phyloP scores from a whole-genome alignment of 1,284 basidiomycete genomes.

The Apiotrichum gracile region DNA sequence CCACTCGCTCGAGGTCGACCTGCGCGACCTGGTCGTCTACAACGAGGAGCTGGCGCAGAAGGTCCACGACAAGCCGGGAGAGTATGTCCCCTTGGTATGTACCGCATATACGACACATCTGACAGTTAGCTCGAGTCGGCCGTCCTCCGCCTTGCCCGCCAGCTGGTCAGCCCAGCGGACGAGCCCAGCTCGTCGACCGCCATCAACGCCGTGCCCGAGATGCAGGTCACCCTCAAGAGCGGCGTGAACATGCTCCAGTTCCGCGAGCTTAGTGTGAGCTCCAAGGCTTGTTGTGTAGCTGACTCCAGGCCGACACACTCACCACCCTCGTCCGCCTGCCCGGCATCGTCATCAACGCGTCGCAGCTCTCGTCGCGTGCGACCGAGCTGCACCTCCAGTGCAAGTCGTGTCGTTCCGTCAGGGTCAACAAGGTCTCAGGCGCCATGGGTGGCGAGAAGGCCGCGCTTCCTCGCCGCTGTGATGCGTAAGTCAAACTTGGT shows the following conservation, averaged over 20 bases:
- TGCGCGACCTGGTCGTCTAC: constrained; percentile 83
- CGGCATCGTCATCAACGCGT: constrained; percentile 96
- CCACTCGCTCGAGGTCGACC: constrained; percentile 84
- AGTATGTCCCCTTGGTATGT: constrained; percentile 78
- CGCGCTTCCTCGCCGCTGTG: constrained; percentile 77
- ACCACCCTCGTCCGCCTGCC: constrained; percentile 94
- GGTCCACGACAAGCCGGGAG: constrained; percentile 81
- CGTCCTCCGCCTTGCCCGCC: constrained; percentile 70
- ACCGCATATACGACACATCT: no score
- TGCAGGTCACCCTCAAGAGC: constrained; percentile 84
- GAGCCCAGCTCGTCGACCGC: constrained; percentile 44
- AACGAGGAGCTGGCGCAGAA: constrained; percentile 89
- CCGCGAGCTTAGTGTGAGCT: constrained; percentile 69
- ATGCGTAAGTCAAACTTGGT: constrained; percentile 52
- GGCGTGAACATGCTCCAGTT: constrained; percentile 90
- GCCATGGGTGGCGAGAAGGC: constrained; percentile 79
- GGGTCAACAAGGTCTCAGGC: constrained; percentile 69
- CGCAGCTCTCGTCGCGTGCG: constrained; percentile 85
- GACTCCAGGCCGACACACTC: constrained; percentile 70
- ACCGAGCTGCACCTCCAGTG: constrained; percentile 90
- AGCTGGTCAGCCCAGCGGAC: constrained; percentile 65
- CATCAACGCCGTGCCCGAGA: constrained; percentile 63
- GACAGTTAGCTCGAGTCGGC: constrained; percentile 74
- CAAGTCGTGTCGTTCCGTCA: constrained; percentile 79
- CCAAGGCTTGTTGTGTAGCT: background rate